Conservation (phyloP, 768 basidiomycete genomes). For the Boletus huronensis region DNA sequence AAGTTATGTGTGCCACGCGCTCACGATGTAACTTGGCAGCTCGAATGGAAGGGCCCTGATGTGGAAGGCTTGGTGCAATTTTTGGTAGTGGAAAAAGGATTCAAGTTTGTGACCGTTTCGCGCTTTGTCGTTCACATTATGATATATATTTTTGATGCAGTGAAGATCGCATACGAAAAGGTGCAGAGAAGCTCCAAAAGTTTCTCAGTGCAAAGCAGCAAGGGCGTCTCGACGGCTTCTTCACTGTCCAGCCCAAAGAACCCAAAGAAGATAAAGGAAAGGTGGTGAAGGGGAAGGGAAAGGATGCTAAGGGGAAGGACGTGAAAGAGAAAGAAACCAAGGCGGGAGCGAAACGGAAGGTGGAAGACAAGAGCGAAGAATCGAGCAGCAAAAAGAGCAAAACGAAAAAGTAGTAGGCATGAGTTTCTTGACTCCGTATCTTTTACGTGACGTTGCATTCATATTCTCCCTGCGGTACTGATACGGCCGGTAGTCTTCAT, state of each 20-base stretch:
- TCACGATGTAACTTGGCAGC: slow-evolving; percentile 39
- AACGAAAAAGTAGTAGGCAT: slow-evolving; percentile 33
- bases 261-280: slow-evolving; percentile 48
- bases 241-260: slow-evolving; percentile 64
- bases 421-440: background rate
- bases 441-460: background rate
- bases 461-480: background rate
- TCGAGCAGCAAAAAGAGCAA: slow-evolving; percentile 40
- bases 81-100: slow-evolving; percentile 91
- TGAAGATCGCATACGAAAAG: slow-evolving; percentile 94
- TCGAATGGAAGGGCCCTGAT: slow-evolving; percentile 94
- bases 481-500: slow-evolving; percentile 1
- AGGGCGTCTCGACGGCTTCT: slow-evolving; percentile 94
- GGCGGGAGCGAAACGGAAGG: slow-evolving; percentile 23
- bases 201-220: slow-evolving; percentile 90
- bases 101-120: slow-evolving; percentile 58
- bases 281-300: slow-evolving; percentile 37
- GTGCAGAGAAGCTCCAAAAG: slow-evolving; percentile 89
- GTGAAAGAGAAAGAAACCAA: slow-evolving; percentile 15
- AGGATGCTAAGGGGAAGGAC: slow-evolving; percentile 48
- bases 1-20: background rate
- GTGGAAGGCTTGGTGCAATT: slow-evolving; percentile 92
- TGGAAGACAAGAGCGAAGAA: slow-evolving; percentile 33
- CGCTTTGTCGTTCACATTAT: background rate
- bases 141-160: slow-evolving; percentile 39